Evolutionary conservation across 2,329 filamentous ascomycete species (phyloP).

Genomic region (Colletotrichum sublineola): DNA sequence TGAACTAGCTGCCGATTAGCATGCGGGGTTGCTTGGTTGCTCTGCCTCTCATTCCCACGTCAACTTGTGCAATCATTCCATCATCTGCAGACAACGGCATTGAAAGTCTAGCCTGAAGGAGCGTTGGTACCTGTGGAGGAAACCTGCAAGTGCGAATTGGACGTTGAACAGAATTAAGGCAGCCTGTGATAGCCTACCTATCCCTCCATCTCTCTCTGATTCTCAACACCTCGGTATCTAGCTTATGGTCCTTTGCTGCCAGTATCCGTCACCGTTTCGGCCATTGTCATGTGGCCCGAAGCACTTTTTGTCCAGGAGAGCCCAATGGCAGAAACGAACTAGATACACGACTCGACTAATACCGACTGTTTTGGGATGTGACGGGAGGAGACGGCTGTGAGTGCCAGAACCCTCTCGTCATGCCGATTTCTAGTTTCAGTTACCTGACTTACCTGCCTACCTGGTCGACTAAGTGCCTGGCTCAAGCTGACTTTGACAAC

Average conservation of each 20-base stretch:
- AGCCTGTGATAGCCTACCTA: constrained; percentile 12
- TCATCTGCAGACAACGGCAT: constrained; percentile 7
- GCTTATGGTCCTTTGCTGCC: constrained; percentile 24
- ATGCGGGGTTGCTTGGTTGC: constrained; percentile 7
- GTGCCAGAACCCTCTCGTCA: constrained; percentile 4
- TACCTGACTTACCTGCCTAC: background rate
- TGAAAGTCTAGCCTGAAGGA: background rate
- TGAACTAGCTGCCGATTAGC: background rate
- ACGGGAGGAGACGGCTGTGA: constrained; percentile 20
- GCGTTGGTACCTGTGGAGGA: background rate
- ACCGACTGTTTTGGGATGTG: constrained; percentile 20
- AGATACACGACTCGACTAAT: constrained; percentile 30
- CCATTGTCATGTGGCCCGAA: constrained; percentile 2
- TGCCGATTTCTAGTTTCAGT: background rate
- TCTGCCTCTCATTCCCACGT: constrained; percentile 15
- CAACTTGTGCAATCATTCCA: constrained; percentile 9
- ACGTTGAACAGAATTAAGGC: background rate
- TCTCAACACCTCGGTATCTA: constrained; percentile 9
- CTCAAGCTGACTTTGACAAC: constrained; percentile 5
- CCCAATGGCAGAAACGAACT: constrained; percentile 26
- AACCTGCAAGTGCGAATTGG: background rate
- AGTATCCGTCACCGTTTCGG: constrained; percentile 16
- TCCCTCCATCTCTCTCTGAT: background rate
- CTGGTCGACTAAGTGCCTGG: background rate
- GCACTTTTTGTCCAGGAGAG: constrained; percentile 9